Evolutionary conservation across 1,284 basidiomycete species (phyloP).

Genomic region (Malassezia caprae): DNA sequence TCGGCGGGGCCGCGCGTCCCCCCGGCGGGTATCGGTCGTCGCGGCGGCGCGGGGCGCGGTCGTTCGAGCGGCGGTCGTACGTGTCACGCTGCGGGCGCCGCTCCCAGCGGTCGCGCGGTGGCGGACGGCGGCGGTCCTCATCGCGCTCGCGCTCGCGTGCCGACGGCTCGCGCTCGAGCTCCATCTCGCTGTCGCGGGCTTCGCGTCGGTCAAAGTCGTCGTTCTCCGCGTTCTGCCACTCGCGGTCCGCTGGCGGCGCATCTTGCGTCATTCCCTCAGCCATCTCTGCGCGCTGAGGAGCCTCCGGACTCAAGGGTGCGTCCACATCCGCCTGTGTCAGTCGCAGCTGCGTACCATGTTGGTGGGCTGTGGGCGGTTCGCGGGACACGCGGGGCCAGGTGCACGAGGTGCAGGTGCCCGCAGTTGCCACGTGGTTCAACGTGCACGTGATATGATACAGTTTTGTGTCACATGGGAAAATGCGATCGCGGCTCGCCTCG

Average conservation of each 20-base stretch:
- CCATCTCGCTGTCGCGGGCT: constrained; percentile 16
- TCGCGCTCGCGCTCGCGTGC: constrained; percentile 2
- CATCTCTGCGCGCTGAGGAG: constrained; percentile 7
- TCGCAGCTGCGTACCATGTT: constrained; percentile 3
- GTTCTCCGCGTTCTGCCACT: constrained; percentile 13
- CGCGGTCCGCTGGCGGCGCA: constrained; percentile 8
- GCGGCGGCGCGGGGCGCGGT: neutral
- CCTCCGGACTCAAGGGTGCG: constrained; percentile 6
- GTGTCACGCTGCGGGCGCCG: neutral
- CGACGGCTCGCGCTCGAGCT: neutral
- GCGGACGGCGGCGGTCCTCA: constrained; percentile 1
- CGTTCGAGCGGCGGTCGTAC: constrained; percentile 4
- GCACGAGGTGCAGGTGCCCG: neutral
- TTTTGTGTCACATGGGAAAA: constrained; percentile 10
- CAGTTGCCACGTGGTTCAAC: constrained; percentile 3
- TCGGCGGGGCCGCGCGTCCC: constrained; percentile 3
- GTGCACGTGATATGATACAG: constrained; percentile 14
- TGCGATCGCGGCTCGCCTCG: neutral
- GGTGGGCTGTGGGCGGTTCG: neutral
- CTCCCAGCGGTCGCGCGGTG: neutral
- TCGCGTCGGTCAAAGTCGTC: constrained; percentile 18
- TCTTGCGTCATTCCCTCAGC: constrained; percentile 3
- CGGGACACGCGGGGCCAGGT: neutral
- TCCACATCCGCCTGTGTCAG: constrained; percentile 12
- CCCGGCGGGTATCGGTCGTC: constrained; percentile 4